Evolutionary conservation across 2,329 filamentous ascomycete genomes (phyloP).

Genomic region (Dryadomyces quercus-mongolicae): DNA sequence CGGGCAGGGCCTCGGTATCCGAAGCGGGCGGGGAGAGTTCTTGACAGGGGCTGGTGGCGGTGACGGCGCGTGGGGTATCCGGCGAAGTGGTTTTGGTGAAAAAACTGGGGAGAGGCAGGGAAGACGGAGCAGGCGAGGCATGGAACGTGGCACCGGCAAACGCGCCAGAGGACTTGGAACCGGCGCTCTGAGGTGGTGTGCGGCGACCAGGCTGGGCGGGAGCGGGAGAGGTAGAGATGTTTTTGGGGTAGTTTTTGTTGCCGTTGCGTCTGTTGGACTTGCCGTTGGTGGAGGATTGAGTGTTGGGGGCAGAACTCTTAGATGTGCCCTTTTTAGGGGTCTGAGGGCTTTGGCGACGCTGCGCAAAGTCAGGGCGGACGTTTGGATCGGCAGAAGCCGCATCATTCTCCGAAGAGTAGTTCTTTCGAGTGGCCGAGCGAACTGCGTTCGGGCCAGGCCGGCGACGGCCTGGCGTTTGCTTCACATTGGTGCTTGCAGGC

Average conservation of each 20-base stretch:
- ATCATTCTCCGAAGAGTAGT: conserved; percentile 50
- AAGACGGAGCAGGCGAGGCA: conserved; percentile 81
- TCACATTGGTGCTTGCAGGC: conserved; percentile 9
- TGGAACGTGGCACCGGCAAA: conserved; percentile 95
- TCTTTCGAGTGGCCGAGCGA: conserved; percentile 31
- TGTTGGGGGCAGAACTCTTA: conserved; percentile 15
- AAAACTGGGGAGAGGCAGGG: conserved; percentile 84
- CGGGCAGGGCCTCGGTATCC: conserved; percentile 32
- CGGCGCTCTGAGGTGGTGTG: conserved; percentile 31
- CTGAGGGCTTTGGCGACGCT: conserved; percentile 1
- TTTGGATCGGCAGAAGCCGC: conserved; percentile 21
- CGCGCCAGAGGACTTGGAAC: conserved; percentile 27
- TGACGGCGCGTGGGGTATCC: conserved; percentile 43
- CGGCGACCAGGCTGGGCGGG: conserved; percentile 26
- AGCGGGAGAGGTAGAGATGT: conserved; percentile 28
- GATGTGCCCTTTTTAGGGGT: conserved; percentile 15
- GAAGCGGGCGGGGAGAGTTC: conserved; percentile 40
- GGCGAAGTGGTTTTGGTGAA: conserved; percentile 56
- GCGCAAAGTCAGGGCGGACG: conserved; percentile 21
- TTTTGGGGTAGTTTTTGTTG: conserved; percentile 19
- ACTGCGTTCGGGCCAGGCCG: conserved; percentile 25
- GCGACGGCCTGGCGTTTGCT: conserved; percentile 27
- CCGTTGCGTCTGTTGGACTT: conserved; percentile 15
- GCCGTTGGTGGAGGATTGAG: conserved; percentile 16
- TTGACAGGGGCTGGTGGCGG: conserved; percentile 24